These are phyloP conservation scores for Ophiostoma australiae DNA, from an alignment of 2,329 filamentous ascomycete genomes.

Conservation along the genomic window DNA sequence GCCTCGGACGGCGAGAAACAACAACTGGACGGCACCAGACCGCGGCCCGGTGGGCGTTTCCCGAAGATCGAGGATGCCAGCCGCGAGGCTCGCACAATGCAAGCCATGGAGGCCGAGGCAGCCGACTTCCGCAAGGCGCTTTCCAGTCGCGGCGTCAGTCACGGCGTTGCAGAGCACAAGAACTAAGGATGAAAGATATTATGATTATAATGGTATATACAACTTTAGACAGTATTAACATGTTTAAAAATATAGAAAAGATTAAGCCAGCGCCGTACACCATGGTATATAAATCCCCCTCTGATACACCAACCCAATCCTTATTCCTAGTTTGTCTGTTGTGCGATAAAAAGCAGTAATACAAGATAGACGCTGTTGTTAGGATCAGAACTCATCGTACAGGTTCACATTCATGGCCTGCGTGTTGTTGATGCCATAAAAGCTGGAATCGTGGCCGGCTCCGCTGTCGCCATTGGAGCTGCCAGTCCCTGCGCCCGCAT, in stretches of 20 bases:
- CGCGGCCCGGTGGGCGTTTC: conserved; percentile 54
- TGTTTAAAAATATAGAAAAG: neutral
- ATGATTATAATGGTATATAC: conserved; percentile 31
- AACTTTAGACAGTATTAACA: neutral
- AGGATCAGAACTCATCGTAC: conserved; percentile 6
- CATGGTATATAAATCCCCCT: neutral
- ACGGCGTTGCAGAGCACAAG: neutral
- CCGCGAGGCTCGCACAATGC: conserved; percentile 60
- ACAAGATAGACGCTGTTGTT: neutral
- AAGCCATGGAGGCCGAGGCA: conserved; percentile 78
- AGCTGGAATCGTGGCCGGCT: neutral
- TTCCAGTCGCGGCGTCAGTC: neutral
- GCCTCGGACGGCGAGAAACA: conserved; percentile 1
- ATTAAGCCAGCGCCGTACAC: neutral
- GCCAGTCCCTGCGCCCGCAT: neutral
- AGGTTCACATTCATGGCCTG: conserved; percentile 4
- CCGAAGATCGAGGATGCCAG: conserved; percentile 66
- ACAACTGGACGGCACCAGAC: conserved; percentile 31
- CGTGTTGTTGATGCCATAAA: neutral
- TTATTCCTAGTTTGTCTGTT: neutral
- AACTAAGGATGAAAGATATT: neutral
- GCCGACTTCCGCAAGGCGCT: conserved; percentile 52
- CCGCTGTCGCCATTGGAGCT: conserved; percentile 9
- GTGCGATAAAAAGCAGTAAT: neutral
- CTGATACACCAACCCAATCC: neutral